Evolutionary conservation across 1,284 basidiomycete species (phyloP).

Genomic region (Ustilago xerochloae): DNA sequence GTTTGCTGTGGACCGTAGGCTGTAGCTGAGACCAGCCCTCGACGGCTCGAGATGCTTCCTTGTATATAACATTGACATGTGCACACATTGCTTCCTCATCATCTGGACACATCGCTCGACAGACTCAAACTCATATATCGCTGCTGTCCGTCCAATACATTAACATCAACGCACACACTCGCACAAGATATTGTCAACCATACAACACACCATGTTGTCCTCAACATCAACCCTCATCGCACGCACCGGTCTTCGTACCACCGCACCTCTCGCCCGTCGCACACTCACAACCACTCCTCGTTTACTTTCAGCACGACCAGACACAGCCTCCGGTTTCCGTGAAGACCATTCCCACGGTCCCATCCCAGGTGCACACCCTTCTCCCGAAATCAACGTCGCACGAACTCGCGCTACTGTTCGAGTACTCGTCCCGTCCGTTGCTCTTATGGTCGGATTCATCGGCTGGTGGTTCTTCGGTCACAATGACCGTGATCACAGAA

Average conservation of each 20-base stretch:
- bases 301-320: conserved; percentile 32
- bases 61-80: not conserved
- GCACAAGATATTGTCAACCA: not conserved
- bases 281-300: conserved; percentile 21
- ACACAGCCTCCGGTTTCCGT: conserved; percentile 30
- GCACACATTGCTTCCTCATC: not conserved
- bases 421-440: conserved; percentile 44
- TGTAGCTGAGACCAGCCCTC: too few species aligned
- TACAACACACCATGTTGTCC: conserved; percentile 27
- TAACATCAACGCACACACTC: not conserved
- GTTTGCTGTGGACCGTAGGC: not conserved
- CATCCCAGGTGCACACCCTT: conserved; percentile 36
- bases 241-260: conserved; percentile 9
- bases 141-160: not conserved
- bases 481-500: conserved; percentile 34
- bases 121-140: not conserved
- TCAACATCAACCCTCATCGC: conserved; percentile 5
- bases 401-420: conserved; percentile 37
- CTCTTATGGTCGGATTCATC: conserved; percentile 42
- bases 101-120: not conserved
- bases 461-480: conserved; percentile 56
- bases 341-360: conserved; percentile 39
- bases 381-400: conserved; percentile 39
- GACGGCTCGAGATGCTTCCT: too few species aligned
- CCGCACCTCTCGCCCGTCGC: not conserved